Base-by-base conservation (phyloP, 148 eudicot species). In the Fagopyrum tataricum region DNA sequence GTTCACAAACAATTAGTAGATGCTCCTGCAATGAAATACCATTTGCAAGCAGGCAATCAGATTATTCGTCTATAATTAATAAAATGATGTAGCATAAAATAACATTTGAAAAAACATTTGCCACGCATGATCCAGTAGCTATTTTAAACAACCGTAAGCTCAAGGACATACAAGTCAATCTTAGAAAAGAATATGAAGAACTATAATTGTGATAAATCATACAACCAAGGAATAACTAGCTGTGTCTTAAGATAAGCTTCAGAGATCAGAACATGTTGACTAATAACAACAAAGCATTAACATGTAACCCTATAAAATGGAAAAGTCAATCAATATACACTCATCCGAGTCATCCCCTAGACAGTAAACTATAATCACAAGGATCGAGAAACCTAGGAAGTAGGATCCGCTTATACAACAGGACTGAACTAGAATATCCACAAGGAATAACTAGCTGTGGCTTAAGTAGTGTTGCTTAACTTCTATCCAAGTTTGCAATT, bases 1-100 rank as follows among this genome's bases (percentile, higher is more conserved):
- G 96, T 85, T 96, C 99, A 82, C 99, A 96, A 67, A 96, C 97
- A 77, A 96, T 96, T 73, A 96, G 79, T 78, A 96, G 85, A 84
- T 96, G 99, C 84, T 96, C 99, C 99, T 96, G 90, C 78, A 81
- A 66, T 70, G 81, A 43, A 24, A 53, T 14, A 76, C 9, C 67
- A 61, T 24, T 61, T 64, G 44, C 69, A 64, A 64, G 20, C 69
- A 64, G 69, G 18, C 7, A 64, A 31, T 64, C 69, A 64, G 69
- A 64, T 64, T 64, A 42, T 64, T 64, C 43, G 37, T 39, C 69
- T 64, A 18, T 10, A 24, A 11, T 14, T 0, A 64, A 26, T 5
- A 64, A 15, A 61, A 23, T 61, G 67, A 14, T 51, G 20, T 10
- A 59, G 17, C 15, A 58, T 24, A 20, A 8, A n/a, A 12, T 61